Percentiles rank a stretch among this genome's conserved stretches.
Conservation (phyloP, 164 flowering plant species). For the Umbellularia californica region DNA sequence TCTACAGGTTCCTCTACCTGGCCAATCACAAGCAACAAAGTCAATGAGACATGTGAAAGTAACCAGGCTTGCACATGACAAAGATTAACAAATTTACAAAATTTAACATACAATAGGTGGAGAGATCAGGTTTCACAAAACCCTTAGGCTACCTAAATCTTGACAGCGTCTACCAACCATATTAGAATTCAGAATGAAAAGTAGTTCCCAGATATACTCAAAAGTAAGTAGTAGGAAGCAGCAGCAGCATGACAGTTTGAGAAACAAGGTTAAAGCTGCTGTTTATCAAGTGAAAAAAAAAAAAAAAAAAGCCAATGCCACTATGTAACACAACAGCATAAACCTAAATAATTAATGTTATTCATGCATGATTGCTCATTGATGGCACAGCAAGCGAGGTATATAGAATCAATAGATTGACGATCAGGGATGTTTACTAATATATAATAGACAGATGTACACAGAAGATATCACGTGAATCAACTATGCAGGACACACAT, state of each 20-base stretch:
- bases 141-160: background rate
- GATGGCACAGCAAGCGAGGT: background rate
- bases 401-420: background rate
- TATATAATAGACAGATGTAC: too few species aligned
- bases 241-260: background rate
- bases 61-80: background rate
- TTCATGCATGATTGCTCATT: background rate
- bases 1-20: conserved; percentile 29
- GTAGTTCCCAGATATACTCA: background rate
- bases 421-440: too few species aligned
- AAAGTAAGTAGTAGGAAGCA: background rate
- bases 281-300: background rate
- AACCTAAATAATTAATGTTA: background rate
- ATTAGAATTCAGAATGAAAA: too few species aligned
- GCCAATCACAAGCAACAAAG: conserved; percentile 8
- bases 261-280: background rate
- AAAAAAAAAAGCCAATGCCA: background rate
- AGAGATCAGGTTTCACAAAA: background rate
- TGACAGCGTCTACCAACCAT: too few species aligned
- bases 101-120: background rate
- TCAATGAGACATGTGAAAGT: conserved; percentile 1
- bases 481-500: too few species aligned
- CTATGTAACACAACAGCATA: background rate
- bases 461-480: too few species aligned
- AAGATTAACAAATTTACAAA: background rate